Evolutionary conservation across 2,329 filamentous ascomycete genomes (phyloP).

Genomic region (Sporothrix curviconia): DNA sequence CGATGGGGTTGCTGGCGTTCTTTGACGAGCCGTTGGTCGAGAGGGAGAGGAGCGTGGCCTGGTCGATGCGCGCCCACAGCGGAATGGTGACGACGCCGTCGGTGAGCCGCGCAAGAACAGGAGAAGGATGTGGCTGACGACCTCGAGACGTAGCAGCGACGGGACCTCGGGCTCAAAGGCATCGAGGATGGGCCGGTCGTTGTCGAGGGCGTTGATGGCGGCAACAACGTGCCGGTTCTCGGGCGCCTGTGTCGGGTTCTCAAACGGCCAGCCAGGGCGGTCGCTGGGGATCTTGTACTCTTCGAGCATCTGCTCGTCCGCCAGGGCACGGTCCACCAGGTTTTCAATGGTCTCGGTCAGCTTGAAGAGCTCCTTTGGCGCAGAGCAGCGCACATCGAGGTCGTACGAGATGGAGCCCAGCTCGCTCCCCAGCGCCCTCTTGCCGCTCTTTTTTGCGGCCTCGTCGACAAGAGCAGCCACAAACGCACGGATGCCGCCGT

Average conservation of each 20-base stretch:
- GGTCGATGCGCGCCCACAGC: constrained; percentile 65
- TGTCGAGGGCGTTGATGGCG: constrained; percentile 65
- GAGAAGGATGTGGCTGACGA: constrained; percentile 63
- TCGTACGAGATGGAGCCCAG: constrained; percentile 46
- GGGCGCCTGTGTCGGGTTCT: neutral
- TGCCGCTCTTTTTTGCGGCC: constrained; percentile 27
- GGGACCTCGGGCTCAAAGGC: constrained; percentile 58
- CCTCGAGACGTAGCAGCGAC: constrained; percentile 64
- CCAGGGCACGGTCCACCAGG: constrained; percentile 49
- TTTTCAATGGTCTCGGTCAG: constrained; percentile 72
- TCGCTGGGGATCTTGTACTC: constrained; percentile 45
- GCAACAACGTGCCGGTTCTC: constrained; percentile 9
- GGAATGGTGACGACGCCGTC: constrained; percentile 70
- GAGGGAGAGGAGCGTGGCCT: constrained; percentile 31
- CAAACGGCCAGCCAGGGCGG: constrained; percentile 54
- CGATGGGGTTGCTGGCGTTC: neutral
- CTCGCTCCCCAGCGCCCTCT: too few relatives aligned
- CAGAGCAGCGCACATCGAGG: constrained; percentile 63
- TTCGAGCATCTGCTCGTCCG: constrained; percentile 57
- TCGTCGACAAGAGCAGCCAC: constrained; percentile 24
- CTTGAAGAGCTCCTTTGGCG: constrained; percentile 81
- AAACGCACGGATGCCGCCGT: constrained; percentile 63
- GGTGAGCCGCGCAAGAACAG: constrained; percentile 67
- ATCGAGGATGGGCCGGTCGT: constrained; percentile 54
- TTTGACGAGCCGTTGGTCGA: constrained; percentile 23